phyloP scores from a whole-genome alignment of 352 stramenopile genomes.

The Phytophthora lateralis region DNA sequence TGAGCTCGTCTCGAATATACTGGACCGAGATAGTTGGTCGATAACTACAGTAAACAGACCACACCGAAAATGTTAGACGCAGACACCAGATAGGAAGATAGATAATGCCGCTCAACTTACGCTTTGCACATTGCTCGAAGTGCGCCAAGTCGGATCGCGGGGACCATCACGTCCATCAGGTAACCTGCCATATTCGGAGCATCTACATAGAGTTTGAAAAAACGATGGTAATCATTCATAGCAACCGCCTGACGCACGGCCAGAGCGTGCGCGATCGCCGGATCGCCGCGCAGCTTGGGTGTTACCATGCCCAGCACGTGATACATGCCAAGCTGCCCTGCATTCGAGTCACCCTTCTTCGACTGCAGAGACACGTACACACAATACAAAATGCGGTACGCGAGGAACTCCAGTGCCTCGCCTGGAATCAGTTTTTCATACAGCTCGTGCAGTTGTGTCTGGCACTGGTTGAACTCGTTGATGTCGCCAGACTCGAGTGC shows the following conservation, averaged over 20 bases:
- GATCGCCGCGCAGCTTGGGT: slow-evolving; percentile 51
- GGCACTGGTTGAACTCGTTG: slow-evolving; percentile 97
- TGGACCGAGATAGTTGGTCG: slow-evolving; percentile 73
- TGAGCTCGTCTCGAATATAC: slow-evolving; percentile 76
- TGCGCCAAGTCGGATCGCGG: slow-evolving; percentile 78
- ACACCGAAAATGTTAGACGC: slow-evolving; percentile 21
- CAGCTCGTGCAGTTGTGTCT: slow-evolving; percentile 89
- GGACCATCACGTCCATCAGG: slow-evolving; percentile 88
- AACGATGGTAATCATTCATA: slow-evolving; percentile 88
- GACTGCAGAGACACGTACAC: slow-evolving; percentile 90
- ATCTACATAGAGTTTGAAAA: slow-evolving; percentile 89
- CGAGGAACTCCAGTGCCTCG: slow-evolving; percentile 83
- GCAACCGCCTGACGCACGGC: slow-evolving; percentile 80
- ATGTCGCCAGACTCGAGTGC: slow-evolving; percentile 95
- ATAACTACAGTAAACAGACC: slow-evolving; percentile 48
- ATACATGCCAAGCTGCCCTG: slow-evolving; percentile 87
- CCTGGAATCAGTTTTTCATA: slow-evolving; percentile 83
- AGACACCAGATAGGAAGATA: slow-evolving; percentile 1
- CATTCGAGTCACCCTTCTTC: slow-evolving; percentile 86
- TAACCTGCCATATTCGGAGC: slow-evolving; percentile 91
- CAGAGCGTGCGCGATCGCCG: slow-evolving; percentile 74
- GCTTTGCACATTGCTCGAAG: slow-evolving; percentile 90
- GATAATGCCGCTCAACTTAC: slow-evolving; percentile 45
- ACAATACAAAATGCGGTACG: slow-evolving; percentile 91
- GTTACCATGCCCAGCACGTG: slow-evolving; percentile 69